Percentiles rank a stretch among this genome's conserved stretches.
phyloP scores from a whole-genome alignment of 805 yeast species.

The Saturnispora ahearnii region DNA sequence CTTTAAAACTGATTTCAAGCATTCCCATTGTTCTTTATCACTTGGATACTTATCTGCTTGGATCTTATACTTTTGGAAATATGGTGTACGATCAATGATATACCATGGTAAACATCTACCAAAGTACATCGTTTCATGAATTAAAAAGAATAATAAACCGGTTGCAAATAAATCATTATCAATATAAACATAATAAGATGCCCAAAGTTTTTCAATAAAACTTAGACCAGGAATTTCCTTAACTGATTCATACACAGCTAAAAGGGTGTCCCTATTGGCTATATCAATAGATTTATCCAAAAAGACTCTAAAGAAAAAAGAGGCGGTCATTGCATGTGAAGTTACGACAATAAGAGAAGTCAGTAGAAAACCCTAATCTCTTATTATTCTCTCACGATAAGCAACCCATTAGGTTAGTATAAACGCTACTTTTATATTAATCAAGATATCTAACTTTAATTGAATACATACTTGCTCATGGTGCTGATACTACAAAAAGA shows the following conservation, averaged over 20 bases:
- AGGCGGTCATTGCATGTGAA: not conserved
- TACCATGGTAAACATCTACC: slow-evolving; percentile 92
- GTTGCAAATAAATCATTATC: slow-evolving; percentile 88
- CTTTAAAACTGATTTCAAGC: slow-evolving; percentile 72
- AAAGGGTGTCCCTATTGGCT: slow-evolving; percentile 19
- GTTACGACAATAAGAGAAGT: not conserved
- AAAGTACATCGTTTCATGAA: slow-evolving; percentile 87
- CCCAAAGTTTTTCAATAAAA: slow-evolving; percentile 65
- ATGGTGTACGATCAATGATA: slow-evolving; percentile 76
- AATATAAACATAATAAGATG: slow-evolving; percentile 76
- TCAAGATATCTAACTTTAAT: not conserved
- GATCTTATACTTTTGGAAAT: slow-evolving; percentile 77
- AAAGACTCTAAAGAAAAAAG: slow-evolving; percentile 20
- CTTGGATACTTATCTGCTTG: slow-evolving; percentile 81
- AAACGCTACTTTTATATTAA: not conserved
- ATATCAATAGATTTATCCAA: slow-evolving; percentile 18
- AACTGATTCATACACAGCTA: slow-evolving; percentile 18
- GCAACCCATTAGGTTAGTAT: slow-evolving; percentile 2
- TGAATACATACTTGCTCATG: slow-evolving; percentile 11
- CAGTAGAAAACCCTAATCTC: not conserved
- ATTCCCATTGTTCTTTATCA: slow-evolving; percentile 83
- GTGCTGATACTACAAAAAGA: not conserved
- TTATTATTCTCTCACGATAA: not conserved
- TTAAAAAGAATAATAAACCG: slow-evolving; percentile 69
- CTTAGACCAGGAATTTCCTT: slow-evolving; percentile 30